A percentile compares a stretch with the other conserved stretches of the same genome.
phyloP scores from a whole-genome alignment of 2,329 filamentous ascomycete genomes.

The Trichophyton benhamiae region DNA sequence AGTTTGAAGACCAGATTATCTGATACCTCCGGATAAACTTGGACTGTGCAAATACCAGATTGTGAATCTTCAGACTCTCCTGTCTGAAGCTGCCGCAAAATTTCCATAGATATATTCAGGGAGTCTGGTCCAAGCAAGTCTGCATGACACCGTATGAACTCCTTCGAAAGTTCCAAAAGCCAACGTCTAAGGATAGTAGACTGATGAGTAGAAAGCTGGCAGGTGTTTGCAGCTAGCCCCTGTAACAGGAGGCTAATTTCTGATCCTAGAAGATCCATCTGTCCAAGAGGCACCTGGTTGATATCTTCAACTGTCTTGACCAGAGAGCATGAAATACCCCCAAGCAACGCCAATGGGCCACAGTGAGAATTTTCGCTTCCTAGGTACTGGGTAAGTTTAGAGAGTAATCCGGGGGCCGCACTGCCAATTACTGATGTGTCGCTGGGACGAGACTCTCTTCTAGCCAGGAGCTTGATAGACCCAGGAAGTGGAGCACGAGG shows the following conservation, averaged over 20 bases:
- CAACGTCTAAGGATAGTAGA: slow-evolving; percentile 38
- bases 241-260: slow-evolving; percentile 52
- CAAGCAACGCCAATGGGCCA: slow-evolving; percentile 36
- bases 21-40: background rate
- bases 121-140: slow-evolving; percentile 24
- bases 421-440: slow-evolving; percentile 24
- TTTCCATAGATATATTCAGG: slow-evolving; percentile 16
- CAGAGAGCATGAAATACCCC: slow-evolving; percentile 40
- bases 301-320: slow-evolving; percentile 44
- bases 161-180: slow-evolving; percentile 29
- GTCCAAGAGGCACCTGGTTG: slow-evolving; percentile 44
- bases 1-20: background rate
- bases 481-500: slow-evolving; percentile 17
- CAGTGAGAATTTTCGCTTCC: slow-evolving; percentile 21
- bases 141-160: slow-evolving; percentile 25
- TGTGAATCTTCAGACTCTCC: background rate
- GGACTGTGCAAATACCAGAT: background rate
- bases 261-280: slow-evolving; percentile 50
- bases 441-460: slow-evolving; percentile 25
- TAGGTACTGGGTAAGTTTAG: slow-evolving; percentile 27
- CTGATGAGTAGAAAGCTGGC: slow-evolving; percentile 41
- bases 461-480: slow-evolving; percentile 27
- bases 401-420: slow-evolving; percentile 25
- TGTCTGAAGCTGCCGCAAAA: slow-evolving; percentile 13
- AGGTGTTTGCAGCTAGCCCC: slow-evolving; percentile 41